Evolutionary conservation across 345 rosid genomes (phyloP).

Genomic region (Salix koriyanagi): DNA sequence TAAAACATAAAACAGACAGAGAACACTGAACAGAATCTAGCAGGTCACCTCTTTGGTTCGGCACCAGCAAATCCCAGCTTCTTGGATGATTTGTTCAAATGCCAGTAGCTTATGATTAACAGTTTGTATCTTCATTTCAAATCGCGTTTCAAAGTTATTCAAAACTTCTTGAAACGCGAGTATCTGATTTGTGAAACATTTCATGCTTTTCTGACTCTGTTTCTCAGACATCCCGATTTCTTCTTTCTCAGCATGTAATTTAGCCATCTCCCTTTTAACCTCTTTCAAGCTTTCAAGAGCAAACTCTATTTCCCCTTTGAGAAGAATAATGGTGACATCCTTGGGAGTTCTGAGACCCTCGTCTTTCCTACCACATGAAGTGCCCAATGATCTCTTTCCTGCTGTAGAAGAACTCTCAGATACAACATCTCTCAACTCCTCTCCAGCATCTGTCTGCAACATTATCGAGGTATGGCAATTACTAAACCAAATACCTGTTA

Average conservation of each 20-base stretch:
- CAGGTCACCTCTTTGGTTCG: constrained; percentile 50
- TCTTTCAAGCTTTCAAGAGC: constrained; percentile 71
- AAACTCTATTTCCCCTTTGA: constrained; percentile 70
- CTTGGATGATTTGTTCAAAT: constrained; percentile 37
- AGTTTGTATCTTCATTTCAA: constrained; percentile 39
- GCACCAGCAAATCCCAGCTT: constrained; percentile 39
- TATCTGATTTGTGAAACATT: constrained; percentile 40
- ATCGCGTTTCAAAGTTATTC: constrained; percentile 46
- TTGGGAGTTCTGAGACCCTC: constrained; percentile 21
- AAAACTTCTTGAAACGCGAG: constrained; percentile 48
- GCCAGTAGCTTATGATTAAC: constrained; percentile 45
- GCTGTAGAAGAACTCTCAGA: constrained; percentile 29
- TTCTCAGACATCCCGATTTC: constrained; percentile 50
- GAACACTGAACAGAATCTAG: neutral
- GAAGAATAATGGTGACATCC: constrained; percentile 54
- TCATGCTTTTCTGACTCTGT: constrained; percentile 45
- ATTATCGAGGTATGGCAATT: constrained; percentile 17
- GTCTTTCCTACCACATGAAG: constrained; percentile 21
- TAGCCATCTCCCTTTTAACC: constrained; percentile 62
- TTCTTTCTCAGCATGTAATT: constrained; percentile 56
- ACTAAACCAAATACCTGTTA: constrained; percentile 18
- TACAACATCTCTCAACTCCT: constrained; percentile 28
- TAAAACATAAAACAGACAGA: neutral
- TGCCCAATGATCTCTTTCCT: constrained; percentile 11
- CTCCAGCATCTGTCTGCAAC: constrained; percentile 45